Percentiles rank a stretch among this genome's conserved stretches.
These are phyloP conservation scores for Zoysia matrella DNA, from an alignment of 202 grass and related monocot species.

Conservation along the genomic window DNA sequence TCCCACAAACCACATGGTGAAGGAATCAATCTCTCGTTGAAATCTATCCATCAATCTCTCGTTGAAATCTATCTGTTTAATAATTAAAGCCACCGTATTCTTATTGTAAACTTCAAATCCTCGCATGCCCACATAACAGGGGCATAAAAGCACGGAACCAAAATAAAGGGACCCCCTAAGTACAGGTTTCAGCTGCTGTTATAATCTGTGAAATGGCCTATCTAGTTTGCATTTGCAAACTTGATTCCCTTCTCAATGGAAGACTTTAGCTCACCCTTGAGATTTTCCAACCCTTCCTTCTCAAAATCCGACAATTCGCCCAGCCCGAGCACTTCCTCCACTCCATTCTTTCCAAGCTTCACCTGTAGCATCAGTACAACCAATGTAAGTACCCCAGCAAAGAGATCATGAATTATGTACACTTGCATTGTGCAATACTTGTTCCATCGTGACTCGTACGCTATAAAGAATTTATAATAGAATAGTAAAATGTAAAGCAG, in stretches of 20 bases:
- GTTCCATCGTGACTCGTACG: neutral
- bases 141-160: slow-evolving; percentile 33
- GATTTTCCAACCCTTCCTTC: neutral
- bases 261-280: slow-evolving; percentile 28
- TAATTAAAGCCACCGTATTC: slow-evolving; percentile 12
- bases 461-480: neutral
- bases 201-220: slow-evolving; percentile 38
- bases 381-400: neutral
- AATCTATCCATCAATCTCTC: no score
- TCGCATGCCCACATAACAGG: slow-evolving; percentile 36
- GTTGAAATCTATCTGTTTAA: slow-evolving; percentile 33
- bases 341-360: slow-evolving; percentile 84
- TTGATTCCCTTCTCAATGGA: slow-evolving; percentile 96
- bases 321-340: slow-evolving; percentile 85
- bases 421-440: neutral
- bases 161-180: slow-evolving; percentile 30
- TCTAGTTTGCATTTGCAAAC: slow-evolving; percentile 66
- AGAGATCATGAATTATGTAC: neutral
- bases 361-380: slow-evolving; percentile 59
- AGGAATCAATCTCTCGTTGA: neutral
- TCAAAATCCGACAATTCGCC: slow-evolving; percentile 73
- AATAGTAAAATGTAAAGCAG: neutral
- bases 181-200: slow-evolving; percentile 37
- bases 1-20: neutral
- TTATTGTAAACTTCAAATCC: slow-evolving; percentile 48